Base-by-base conservation (phyloP, 306 rosid genomes). In the Vicia sativa region DNA sequence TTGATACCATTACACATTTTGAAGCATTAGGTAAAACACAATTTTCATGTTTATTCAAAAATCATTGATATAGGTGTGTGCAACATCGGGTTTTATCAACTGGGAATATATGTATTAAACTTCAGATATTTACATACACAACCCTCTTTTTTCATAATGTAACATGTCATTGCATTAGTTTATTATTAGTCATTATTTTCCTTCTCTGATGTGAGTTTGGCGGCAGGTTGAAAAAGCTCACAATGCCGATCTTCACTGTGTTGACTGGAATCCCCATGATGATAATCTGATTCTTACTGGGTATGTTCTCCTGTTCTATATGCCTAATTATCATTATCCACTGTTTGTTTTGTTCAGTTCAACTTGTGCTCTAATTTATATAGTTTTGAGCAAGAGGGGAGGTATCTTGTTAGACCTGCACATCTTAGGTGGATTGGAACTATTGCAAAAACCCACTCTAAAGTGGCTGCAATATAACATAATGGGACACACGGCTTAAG, bases 261-360 rank as follows among this genome's bases (percentile, higher is more conserved):
- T 95, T 79, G 99, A 95, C 82, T 95, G 99, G 99, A 95, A 87
- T 79, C 99, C 97, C 46, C 96, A 87, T 76, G 87, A 90, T 78
- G 87, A 83, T 73, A 95, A 90, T 83, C 86, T 84, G 78, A 88
- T 91, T 78, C 80, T 91, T 25, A 91, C 97, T 52, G 97, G 97
- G 97, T 91, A 88, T 57, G 73, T 50, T 69, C 38, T 65, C 14
- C 58, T 52, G 15, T 71, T 43, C n/a, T 21, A 53, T 65, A 25
- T 14, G 77, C 48, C 48, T 65, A 19, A 18, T 43, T 38, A 6
- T 77, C 65, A 29, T 31, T 11, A 34, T 65, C 71, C 14, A 14
- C n/a, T 58, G 53, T 42, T 15, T 58, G 58, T 42, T 42, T 42
- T 16, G 28, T 31, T 67, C 18, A 7, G 13, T 68, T 66, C 39